A percentile compares a stretch with the other conserved stretches of the same genome.
Evolutionary conservation across 352 stramenopile species (phyloP).

Genomic region (Globisporangium sylvaticum): DNA sequence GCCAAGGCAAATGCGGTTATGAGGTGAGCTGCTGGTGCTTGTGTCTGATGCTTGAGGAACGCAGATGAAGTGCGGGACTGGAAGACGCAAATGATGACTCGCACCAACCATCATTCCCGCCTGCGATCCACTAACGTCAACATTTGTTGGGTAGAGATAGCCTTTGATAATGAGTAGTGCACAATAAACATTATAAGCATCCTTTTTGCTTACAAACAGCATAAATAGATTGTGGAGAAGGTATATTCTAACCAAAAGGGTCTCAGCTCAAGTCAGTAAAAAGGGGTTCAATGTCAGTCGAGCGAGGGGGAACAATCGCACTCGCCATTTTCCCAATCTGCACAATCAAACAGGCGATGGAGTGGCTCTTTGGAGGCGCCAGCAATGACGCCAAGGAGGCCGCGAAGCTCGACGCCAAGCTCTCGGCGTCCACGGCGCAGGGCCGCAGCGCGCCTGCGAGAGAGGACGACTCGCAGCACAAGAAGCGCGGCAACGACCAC

Average conservation of each 20-base stretch:
- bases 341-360: conserved; percentile 23
- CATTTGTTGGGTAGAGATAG: neutral
- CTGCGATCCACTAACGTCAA: neutral
- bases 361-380: conserved; percentile 55
- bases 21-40: neutral
- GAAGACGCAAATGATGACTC: neutral
- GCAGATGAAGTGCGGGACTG: neutral
- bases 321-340: neutral
- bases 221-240: neutral
- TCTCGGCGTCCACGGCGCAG: conserved; percentile 51
- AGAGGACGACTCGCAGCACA: conserved; percentile 66
- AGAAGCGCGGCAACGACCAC: conserved; percentile 59
- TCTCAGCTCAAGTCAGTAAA: neutral
- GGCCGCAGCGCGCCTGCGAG: conserved; percentile 58
- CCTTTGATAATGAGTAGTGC: neutral
- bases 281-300: neutral
- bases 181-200: neutral
- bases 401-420: conserved; percentile 34
- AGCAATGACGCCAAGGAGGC: conserved; percentile 3
- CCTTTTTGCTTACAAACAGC: neutral
- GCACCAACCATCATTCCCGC: neutral
- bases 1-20: neutral
- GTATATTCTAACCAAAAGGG: neutral
- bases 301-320: neutral
- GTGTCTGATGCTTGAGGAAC: neutral